Conservation (phyloP, 441 rosid species). For the Arabidopsis lyrata region DNA sequence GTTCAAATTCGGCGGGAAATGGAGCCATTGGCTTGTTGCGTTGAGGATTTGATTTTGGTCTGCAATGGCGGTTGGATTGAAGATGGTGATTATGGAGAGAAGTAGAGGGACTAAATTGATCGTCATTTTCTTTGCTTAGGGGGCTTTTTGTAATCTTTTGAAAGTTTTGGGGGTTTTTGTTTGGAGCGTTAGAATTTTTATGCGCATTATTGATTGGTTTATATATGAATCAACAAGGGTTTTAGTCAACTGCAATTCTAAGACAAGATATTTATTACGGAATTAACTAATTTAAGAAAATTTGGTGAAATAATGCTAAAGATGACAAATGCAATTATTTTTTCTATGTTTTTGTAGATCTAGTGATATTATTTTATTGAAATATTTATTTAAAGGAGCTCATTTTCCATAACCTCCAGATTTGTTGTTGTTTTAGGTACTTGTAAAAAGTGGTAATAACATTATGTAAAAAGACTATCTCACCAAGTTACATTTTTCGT, state of each 20-base stretch:
- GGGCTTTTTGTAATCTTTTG: not conserved
- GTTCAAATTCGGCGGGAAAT: constrained; percentile 17
- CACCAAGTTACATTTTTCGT: not conserved
- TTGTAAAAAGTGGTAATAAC: not conserved
- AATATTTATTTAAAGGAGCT: not conserved
- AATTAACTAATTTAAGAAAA: not conserved
- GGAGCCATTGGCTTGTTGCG: constrained; percentile 36
- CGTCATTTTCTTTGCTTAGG: not conserved
- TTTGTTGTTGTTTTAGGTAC: not conserved
- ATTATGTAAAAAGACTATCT: not conserved
- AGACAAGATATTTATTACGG: not conserved
- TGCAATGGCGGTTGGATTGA: constrained; percentile 37
- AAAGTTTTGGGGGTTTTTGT: not conserved
- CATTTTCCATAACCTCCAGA: not conserved
- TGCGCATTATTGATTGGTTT: not conserved
- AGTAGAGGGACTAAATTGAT: constrained; percentile 24
- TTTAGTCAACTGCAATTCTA: not conserved
- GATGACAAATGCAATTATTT: not conserved
- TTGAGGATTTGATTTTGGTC: constrained; percentile 31
- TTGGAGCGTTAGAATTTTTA: not conserved
- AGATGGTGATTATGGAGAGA: constrained; percentile 44
- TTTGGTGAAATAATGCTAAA: not conserved
- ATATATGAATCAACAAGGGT: not conserved
- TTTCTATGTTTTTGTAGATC: not conserved
- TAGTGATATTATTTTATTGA: not conserved